phyloP scores from a whole-genome alignment of 2,329 filamentous ascomycete genomes.

The Fusarium succisae region DNA sequence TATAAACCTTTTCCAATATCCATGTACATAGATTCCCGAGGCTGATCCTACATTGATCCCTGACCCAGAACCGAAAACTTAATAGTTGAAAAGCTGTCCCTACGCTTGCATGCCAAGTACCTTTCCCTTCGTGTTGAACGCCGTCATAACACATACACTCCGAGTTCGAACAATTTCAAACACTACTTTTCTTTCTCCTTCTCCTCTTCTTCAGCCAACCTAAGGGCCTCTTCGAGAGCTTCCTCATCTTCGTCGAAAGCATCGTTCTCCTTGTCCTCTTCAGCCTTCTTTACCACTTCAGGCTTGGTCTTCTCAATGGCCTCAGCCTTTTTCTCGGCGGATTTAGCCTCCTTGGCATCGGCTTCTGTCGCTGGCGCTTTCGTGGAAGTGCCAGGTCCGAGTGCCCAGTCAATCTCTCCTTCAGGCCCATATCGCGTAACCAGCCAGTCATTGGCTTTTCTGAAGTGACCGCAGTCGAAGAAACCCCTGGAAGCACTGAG shows the following conservation, averaged over 20 bases:
- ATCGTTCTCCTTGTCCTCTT: constrained; percentile 42
- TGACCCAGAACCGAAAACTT: constrained; percentile 3
- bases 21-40: constrained; percentile 29
- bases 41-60: constrained; percentile 18
- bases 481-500: constrained; percentile 85
- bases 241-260: constrained; percentile 48
- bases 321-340: constrained; percentile 41
- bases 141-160: constrained; percentile 26
- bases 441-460: constrained; percentile 86
- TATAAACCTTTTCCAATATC: constrained; percentile 5
- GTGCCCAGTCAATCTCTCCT: constrained; percentile 85
- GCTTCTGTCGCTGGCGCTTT: constrained; percentile 40
- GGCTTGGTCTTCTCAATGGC: constrained; percentile 35
- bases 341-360: constrained; percentile 36
- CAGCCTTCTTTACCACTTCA: constrained; percentile 17
- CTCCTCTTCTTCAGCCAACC: constrained; percentile 44
- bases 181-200: constrained; percentile 30
- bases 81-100: constrained; percentile 9
- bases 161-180: not conserved
- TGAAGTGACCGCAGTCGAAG: constrained; percentile 85
- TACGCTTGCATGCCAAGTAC: constrained; percentile 3
- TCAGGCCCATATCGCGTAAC: constrained; percentile 79
- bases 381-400: constrained; percentile 53
- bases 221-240: constrained; percentile 50
- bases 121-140: constrained; percentile 25